phyloP scores from a whole-genome alignment of 805 yeast species.

The Sugiyamaella marilandica region DNA sequence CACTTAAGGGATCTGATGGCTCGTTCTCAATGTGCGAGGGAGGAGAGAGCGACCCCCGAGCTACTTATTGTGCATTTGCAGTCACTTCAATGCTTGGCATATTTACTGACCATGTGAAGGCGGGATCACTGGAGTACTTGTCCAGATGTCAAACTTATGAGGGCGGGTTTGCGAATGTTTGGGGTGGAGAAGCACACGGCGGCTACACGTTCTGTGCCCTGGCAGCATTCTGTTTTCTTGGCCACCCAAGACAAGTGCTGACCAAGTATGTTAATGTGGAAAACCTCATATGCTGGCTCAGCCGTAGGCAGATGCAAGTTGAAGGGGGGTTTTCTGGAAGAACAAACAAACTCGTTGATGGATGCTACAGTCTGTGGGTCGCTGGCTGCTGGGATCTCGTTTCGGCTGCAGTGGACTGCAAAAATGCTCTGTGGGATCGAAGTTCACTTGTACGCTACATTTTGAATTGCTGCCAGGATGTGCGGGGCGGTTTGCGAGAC shows the following conservation, averaged over 20 bases:
- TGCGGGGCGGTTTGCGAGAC: slow-evolving; percentile 74
- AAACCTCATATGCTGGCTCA: slow-evolving; percentile 57
- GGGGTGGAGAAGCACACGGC: slow-evolving; percentile 90
- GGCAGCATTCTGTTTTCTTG: slow-evolving; percentile 52
- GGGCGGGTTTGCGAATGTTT: slow-evolving; percentile 90
- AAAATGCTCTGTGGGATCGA: slow-evolving; percentile 44
- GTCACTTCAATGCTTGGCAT: slow-evolving; percentile 63
- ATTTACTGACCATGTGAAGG: slow-evolving; percentile 52
- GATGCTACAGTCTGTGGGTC: slow-evolving; percentile 94
- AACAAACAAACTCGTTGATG: slow-evolving; percentile 89
- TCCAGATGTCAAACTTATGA: slow-evolving; percentile 78
- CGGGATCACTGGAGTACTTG: slow-evolving; percentile 57
- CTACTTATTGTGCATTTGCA: slow-evolving; percentile 81
- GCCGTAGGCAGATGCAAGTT: slow-evolving; percentile 57
- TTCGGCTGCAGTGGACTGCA: slow-evolving; percentile 44
- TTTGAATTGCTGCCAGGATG: slow-evolving; percentile 67
- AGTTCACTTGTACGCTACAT: slow-evolving; percentile 59
- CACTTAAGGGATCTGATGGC: slow-evolving; percentile 64
- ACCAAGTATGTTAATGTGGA: slow-evolving; percentile 43
- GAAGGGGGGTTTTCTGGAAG: slow-evolving; percentile 92
- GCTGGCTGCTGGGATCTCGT: slow-evolving; percentile 70
- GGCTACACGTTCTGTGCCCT: slow-evolving; percentile 93
- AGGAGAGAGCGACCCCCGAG: slow-evolving; percentile 80
- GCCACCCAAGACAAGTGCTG: slow-evolving; percentile 35
- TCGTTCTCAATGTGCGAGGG: slow-evolving; percentile 67